These are phyloP conservation scores for Phytophthora meadii DNA, from an alignment of 352 stramenopile genomes.

Conservation along the genomic window DNA sequence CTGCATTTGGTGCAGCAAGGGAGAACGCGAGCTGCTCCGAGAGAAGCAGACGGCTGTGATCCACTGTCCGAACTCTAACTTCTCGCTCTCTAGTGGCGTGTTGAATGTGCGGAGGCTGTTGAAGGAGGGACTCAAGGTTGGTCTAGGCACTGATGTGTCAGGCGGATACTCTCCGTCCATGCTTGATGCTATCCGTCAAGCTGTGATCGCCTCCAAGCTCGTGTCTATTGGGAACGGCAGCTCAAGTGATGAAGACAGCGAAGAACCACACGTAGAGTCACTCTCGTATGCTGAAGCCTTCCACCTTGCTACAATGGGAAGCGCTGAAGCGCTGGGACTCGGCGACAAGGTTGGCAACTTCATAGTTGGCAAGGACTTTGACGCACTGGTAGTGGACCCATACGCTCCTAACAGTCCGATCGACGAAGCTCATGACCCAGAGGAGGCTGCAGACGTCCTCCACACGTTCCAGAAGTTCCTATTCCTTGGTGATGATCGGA, in stretches of 20 bases:
- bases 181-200: slow-evolving; percentile 91
- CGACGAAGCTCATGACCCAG: slow-evolving; percentile 56
- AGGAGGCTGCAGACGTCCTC: slow-evolving; percentile 57
- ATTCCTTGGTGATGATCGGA: slow-evolving; percentile 34
- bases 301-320: slow-evolving; percentile 89
- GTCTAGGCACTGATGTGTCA: slow-evolving; percentile 94
- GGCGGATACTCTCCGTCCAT: slow-evolving; percentile 95
- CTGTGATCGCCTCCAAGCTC: slow-evolving; percentile 90
- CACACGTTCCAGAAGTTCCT: slow-evolving; percentile 87
- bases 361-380: slow-evolving; percentile 88
- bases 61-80: slow-evolving; percentile 96
- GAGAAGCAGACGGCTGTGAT: slow-evolving; percentile 83
- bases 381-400: slow-evolving; percentile 89
- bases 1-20: slow-evolving; percentile 87
- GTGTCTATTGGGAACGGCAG: slow-evolving; percentile 74
- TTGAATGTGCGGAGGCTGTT: slow-evolving; percentile 82
- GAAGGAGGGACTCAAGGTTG: slow-evolving; percentile 89
- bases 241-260: slow-evolving; percentile 40
- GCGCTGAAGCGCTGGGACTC: slow-evolving; percentile 44
- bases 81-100: slow-evolving; percentile 91
- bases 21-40: slow-evolving; percentile 79
- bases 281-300: slow-evolving; percentile 89
- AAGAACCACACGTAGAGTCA: slow-evolving; percentile 15
- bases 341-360: slow-evolving; percentile 91
- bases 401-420: slow-evolving; percentile 67